These are phyloP conservation scores for Hordeum marinum DNA, from an alignment of 176 grass and related monocot genomes.

Conservation along the genomic window DNA sequence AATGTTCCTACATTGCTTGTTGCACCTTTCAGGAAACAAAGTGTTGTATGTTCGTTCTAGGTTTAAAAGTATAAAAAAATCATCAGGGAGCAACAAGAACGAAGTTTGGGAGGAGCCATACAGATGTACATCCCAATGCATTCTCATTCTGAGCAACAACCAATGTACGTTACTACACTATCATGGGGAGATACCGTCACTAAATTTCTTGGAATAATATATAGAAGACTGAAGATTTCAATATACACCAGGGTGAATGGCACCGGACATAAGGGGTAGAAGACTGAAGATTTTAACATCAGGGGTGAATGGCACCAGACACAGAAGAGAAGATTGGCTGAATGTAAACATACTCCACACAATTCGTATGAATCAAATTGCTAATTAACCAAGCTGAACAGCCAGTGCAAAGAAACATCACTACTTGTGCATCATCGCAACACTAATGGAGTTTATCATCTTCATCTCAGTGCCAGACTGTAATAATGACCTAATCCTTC, in stretches of 20 bases:
- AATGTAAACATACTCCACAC: not conserved
- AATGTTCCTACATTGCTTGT: not conserved
- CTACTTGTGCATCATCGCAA: not conserved
- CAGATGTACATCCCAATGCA: not conserved
- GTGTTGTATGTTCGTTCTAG: not conserved
- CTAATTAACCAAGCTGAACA: not conserved
- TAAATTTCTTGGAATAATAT: not conserved
- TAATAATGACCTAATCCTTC: not conserved
- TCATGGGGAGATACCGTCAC: not conserved
- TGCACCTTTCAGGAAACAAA: not conserved
- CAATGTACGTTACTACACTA: not conserved
- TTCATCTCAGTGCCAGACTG: not conserved
- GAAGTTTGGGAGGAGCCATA: not conserved
- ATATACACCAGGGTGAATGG: not conserved
- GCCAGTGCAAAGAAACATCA: not conserved
- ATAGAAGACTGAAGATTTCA: not conserved
- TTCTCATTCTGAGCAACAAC: not conserved
- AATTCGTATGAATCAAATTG: not conserved
- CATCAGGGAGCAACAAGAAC: not conserved
- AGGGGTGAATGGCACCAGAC: not conserved
- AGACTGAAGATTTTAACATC: not conserved
- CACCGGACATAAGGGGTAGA: not conserved
- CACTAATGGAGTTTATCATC: not conserved
- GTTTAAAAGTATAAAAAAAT: not conserved
- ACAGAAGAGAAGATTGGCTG: not conserved